Base-by-base conservation (phyloP, 495 filamentous ascomycete species). In the Antarctomyces pellizariae region DNA sequence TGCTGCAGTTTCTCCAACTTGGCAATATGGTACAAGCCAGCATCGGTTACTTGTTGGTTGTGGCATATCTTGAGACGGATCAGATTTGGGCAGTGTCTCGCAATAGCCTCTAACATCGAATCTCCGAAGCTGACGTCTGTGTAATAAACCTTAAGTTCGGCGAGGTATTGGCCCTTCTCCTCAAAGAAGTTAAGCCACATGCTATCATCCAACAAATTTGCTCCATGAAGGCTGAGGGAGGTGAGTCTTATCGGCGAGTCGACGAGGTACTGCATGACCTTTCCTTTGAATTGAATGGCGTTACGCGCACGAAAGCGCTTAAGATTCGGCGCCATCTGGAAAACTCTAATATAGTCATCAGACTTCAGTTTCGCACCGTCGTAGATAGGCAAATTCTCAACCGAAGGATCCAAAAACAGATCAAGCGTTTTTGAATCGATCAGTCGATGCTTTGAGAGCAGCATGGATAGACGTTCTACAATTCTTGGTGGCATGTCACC, bases 251-350 rank as follows among this genome's bases (percentile, higher is more conserved):
- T 51, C 21, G 71, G 48, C 13, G 74, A 68, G 29, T 69, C 68
- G 3, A 75, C 51, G 38, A 91, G 64, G 46, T 78, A 89, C 11
- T 84, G 59, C 41, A 91, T 56, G 14, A 77, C 70, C 7, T 53
- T 44, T 38, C 91, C 74, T 44, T 86, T 89, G 59, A 91, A 70
- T 37, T 86, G 77, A 18, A 78, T 69, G n/a, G 67, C 75, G 41
- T 83, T 77, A 20, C 67, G 63, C 23, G 86, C 53, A 30, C 75
- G 70, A 18, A 92, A 49, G 24, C 59, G 57, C 28, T 62, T 63
- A 18, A 89, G 50, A 8, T 48, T 56, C 3, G 78, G 68, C 28
- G 71, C 62, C 1, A 67, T 56, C n/a, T 76, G 66, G 36, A 92
- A 76, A 13, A 92, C 75, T 35, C 68, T 68, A 22, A 73, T 59